Percentiles rank a stretch among this genome's conserved stretches.
Conservation (phyloP, 2,329 filamentous ascomycete genomes). For the Rhinocladiella similis region DNA sequence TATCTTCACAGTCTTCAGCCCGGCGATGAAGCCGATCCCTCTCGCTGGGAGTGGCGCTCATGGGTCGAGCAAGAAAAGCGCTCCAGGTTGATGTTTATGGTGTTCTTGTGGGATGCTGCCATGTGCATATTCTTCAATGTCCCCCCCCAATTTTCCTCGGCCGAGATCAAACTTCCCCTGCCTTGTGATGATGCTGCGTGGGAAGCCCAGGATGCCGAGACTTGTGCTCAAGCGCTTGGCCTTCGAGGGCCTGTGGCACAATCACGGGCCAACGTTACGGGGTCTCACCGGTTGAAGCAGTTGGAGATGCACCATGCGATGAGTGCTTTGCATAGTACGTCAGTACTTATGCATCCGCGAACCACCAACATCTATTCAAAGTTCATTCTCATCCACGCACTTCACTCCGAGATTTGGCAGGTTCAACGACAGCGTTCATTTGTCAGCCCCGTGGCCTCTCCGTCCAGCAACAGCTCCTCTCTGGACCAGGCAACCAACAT, state of each 20-base stretch:
- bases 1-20: constrained; percentile 60
- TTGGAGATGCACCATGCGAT: constrained; percentile 64
- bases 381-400: constrained; percentile 70
- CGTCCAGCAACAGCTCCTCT: constrained; percentile 43
- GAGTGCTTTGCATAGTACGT: constrained; percentile 60
- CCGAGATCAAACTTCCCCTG: constrained; percentile 67
- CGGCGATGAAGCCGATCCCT: constrained; percentile 47
- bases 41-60: constrained; percentile 62
- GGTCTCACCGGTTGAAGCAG: constrained; percentile 64
- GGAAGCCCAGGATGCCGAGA: constrained; percentile 61
- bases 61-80: constrained; percentile 74
- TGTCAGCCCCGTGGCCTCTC: constrained; percentile 24
- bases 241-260: constrained; percentile 60
- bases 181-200: constrained; percentile 73
- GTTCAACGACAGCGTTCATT: constrained; percentile 47
- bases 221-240: constrained; percentile 67
- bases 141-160: constrained; percentile 61
- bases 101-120: constrained; percentile 65
- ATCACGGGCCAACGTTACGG: constrained; percentile 57
- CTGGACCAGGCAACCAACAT: constrained; percentile 52
- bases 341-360: constrained; percentile 61
- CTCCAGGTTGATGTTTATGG: constrained; percentile 63
- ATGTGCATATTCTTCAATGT: constrained; percentile 72
- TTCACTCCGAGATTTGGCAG: constrained; percentile 63
- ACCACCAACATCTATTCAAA: constrained; percentile 73